A percentile compares a stretch with the other conserved stretches of the same genome.
phyloP scores from a whole-genome alignment of 305 asterid genomes.

The Lippia alba region DNA sequence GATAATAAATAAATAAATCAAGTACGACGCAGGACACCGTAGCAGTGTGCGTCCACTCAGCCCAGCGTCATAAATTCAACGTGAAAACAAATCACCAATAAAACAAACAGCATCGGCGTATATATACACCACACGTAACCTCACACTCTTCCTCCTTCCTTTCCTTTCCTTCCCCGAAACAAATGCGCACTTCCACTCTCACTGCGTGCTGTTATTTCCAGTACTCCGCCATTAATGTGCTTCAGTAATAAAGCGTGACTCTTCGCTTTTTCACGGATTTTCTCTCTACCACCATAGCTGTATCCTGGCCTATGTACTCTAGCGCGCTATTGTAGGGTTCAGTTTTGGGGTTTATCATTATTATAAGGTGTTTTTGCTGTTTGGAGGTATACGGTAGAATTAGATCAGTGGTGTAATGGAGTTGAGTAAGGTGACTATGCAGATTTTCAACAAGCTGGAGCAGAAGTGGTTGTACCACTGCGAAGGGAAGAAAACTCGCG shows the following conservation, averaged over 20 bases:
- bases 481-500: constrained; percentile 75
- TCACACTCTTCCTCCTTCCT: constrained; percentile 30
- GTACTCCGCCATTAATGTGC: constrained; percentile 47
- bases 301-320: constrained; percentile 12
- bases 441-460: constrained; percentile 87
- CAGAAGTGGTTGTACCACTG: constrained; percentile 83
- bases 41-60: constrained; percentile 11
- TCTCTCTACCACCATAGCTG: constrained; percentile 8
- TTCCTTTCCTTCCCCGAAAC: constrained; percentile 11
- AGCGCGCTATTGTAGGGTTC: neutral
- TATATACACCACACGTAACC: constrained; percentile 47
- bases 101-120: constrained; percentile 22
- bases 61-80: constrained; percentile 10
- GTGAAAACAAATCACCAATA: constrained; percentile 1
- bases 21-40: constrained; percentile 37
- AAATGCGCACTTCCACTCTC: constrained; percentile 36
- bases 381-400: constrained; percentile 34
- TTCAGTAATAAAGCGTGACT: constrained; percentile 59
- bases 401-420: constrained; percentile 57
- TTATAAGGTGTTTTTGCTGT: neutral
- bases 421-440: constrained; percentile 72
- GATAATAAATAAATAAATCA: neutral
- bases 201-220: constrained; percentile 21
- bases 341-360: neutral
- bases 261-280: constrained; percentile 46